Percentiles rank a stretch among this genome's conserved stretches.
Conservation (phyloP, 768 basidiomycete species). For the Gymnopilus dilepis region DNA sequence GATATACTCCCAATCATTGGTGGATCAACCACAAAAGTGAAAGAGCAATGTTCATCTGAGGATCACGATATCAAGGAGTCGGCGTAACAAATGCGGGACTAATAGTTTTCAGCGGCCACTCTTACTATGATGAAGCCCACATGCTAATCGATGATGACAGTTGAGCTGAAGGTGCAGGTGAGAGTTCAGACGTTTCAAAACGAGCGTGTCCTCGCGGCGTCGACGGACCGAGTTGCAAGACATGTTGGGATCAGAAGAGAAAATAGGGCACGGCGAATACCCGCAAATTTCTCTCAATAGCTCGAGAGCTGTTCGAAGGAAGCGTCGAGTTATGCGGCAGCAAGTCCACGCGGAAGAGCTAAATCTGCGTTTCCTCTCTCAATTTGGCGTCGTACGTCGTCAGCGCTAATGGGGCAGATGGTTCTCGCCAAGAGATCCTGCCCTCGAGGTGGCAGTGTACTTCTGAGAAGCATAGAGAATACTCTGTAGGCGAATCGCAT, state of each 20-base stretch:
- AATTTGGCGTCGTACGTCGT: neutral
- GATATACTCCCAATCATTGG: too few relatives aligned
- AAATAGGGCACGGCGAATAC: neutral
- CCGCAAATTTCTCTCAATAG: neutral
- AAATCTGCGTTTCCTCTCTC: neutral
- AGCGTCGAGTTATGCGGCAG: neutral
- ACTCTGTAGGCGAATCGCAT: neutral
- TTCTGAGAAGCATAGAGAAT: conserved; percentile 18
- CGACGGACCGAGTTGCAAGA: neutral
- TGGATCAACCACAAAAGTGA: too few relatives aligned
- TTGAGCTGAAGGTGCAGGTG: conserved; percentile 3
- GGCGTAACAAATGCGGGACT: neutral
- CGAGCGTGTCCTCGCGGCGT: neutral
- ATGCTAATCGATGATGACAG: conserved; percentile 15
- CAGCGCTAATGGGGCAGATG: conserved; percentile 7
- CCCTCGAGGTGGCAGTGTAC: conserved; percentile 34
- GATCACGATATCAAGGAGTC: neutral
- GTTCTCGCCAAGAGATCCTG: conserved; percentile 14
- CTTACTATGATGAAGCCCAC: conserved; percentile 9
- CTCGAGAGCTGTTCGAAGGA: too few relatives aligned
- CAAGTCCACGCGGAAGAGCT: neutral
- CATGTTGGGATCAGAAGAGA: neutral
- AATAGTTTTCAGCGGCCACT: neutral
- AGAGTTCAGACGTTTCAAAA: conserved; percentile 1
- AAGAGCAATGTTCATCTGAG: neutral